Percentiles rank a stretch among this genome's conserved stretches.
phyloP scores from a whole-genome alignment of 2,329 filamentous ascomycete species.

The Fusarium sp. region DNA sequence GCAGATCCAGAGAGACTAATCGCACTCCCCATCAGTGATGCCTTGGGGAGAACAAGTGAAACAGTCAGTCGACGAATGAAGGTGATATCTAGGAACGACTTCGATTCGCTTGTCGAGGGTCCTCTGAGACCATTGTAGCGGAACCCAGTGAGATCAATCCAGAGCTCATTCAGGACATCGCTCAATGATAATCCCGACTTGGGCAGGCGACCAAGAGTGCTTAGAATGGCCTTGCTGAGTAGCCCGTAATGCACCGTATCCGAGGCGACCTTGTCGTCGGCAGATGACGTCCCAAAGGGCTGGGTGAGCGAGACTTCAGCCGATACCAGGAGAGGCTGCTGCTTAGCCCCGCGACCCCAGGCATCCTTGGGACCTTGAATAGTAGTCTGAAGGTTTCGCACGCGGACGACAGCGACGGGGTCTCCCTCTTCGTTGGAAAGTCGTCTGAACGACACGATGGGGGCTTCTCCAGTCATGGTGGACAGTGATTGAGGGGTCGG shows the following conservation, averaged over 20 bases:
- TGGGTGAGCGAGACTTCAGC: constrained; percentile 67
- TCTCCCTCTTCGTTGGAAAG: constrained; percentile 44
- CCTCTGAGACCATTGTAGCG: constrained; percentile 26
- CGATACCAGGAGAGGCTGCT: constrained; percentile 73
- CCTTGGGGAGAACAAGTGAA: constrained; percentile 73
- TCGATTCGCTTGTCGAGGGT: constrained; percentile 4
- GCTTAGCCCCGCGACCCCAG: constrained; percentile 71
- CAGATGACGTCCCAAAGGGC: constrained; percentile 69
- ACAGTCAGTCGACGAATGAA: constrained; percentile 62
- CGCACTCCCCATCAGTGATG: constrained; percentile 72
- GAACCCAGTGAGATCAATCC: constrained; percentile 47
- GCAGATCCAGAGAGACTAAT: constrained; percentile 64
- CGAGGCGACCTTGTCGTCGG: constrained; percentile 69
- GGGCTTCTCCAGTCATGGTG: constrained; percentile 34
- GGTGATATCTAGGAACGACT: constrained; percentile 47
- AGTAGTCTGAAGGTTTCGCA: constrained; percentile 71
- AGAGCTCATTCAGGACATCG: constrained; percentile 48
- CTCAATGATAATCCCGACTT: constrained; percentile 37
- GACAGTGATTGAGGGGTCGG: background rate
- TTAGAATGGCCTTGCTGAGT: constrained; percentile 74
- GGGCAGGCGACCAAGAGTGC: constrained; percentile 51
- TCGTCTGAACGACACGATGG: constrained; percentile 40
- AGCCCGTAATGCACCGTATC: constrained; percentile 83
- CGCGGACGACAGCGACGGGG: constrained; percentile 62
- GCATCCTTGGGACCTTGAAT: constrained; percentile 72